Base-by-base conservation (phyloP, 345 rosid genomes). In the Pistacia vera region DNA sequence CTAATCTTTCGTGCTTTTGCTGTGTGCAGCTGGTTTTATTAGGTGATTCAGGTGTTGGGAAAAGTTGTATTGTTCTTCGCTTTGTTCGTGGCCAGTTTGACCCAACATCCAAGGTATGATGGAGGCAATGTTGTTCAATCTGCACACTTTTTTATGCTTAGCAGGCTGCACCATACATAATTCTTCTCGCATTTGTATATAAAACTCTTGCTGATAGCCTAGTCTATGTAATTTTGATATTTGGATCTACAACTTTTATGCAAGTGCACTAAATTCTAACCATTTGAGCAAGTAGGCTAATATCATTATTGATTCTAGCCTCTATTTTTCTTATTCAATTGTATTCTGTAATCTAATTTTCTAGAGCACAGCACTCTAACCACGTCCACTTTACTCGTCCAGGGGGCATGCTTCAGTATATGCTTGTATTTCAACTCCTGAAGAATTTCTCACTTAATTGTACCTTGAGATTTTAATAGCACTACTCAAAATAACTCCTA, bases 41-140 rank as follows among this genome's bases (percentile, higher is more conserved):
- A 84, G 99, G 99, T 77, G 97, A 95, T 81, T 95, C 99, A 55
- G 99, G 99, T 77, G 99, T 95, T 25, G 99, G 99, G 70, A 95
- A 95, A 83, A 95, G 99, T 74, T 95, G 99, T 79, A 95, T 95
- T 71, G 99, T 95, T 69, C 98, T 95, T 65, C 96, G 94, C n/a
- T 95, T 95, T 86, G 99, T 95, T 75, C 95, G 99, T 77, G 99
- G 97, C 67, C 98, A 95, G 81, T 95, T 95, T 85, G 99, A 95
- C 67, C 96, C 99, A 11, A 89, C 99, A 33, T 94, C 99, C 73
- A 93, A 95, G 92, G 99, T 88, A 77, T 71, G 65, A 41, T 1
- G 9, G 8, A 16, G 44, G 73, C 49, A 65, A 25, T 48, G 59
- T 30, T 11, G 33, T 71, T 60, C 38, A 52, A 11, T 17, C 14